Conservation (phyloP, 331 rosid genomes). For the Prunus yedoensis region DNA sequence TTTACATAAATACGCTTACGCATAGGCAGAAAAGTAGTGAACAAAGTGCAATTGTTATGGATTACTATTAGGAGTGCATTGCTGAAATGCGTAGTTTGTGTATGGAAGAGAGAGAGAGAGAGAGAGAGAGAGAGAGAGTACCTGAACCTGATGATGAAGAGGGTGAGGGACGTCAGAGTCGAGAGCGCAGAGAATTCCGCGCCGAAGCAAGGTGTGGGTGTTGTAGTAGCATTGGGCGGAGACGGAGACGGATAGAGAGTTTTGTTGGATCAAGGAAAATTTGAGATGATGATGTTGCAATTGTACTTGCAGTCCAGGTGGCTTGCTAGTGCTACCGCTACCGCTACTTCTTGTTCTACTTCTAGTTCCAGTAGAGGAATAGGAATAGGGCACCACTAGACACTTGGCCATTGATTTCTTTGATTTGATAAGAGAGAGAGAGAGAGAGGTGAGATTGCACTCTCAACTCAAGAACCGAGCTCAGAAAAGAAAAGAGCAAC, state of each 20-base stretch:
- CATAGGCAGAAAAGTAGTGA: no score
- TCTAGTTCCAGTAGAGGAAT: neutral
- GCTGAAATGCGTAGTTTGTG: no score
- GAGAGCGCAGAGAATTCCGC: slow-evolving; percentile 35
- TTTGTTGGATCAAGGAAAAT: neutral
- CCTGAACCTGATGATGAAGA: slow-evolving; percentile 39
- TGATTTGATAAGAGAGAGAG: neutral
- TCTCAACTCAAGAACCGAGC: neutral
- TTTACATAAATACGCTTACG: no score
- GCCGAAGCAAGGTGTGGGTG: slow-evolving; percentile 15
- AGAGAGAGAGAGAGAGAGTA: slow-evolving; percentile 6
- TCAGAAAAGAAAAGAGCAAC: neutral
- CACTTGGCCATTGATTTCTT: slow-evolving; percentile 9
- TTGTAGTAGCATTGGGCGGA: neutral
- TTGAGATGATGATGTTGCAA: neutral
- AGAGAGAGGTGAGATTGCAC: no score
- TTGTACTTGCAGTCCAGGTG: neutral
- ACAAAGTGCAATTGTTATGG: neutral
- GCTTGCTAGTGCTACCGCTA: neutral
- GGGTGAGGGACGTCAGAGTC: slow-evolving; percentile 51
- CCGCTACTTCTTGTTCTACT: neutral
- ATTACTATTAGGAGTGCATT: no score
- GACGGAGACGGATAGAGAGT: neutral
- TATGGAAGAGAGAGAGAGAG: neutral
- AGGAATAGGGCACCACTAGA: neutral